phyloP scores from a whole-genome alignment of 768 basidiomycete genomes.

The Hypsizygus marmoreus region DNA sequence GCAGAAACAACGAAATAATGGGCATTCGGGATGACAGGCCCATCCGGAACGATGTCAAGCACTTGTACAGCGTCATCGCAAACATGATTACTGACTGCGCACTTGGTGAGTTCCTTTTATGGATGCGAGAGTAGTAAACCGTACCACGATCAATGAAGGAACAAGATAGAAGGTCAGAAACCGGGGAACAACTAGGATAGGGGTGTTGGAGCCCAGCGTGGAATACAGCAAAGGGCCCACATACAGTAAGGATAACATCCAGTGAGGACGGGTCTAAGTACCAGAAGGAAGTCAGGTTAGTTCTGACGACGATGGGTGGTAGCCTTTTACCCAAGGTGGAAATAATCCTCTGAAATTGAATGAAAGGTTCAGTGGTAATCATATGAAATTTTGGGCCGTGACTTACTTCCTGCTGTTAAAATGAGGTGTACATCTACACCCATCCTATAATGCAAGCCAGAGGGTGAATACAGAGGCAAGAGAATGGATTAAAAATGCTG shows the following conservation, averaged over 20 bases:
- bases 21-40: not conserved
- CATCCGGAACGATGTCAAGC: not conserved
- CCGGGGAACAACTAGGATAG: not conserved
- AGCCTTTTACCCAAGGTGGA: not conserved
- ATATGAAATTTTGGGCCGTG: no score
- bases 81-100: not conserved
- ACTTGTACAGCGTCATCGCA: not conserved
- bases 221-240: not conserved
- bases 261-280: not conserved
- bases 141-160: not conserved
- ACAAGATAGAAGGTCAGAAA: not conserved
- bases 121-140: not conserved
- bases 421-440: no score
- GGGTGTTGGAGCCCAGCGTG: not conserved
- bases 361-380: no score
- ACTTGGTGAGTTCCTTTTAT: not conserved
- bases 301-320: no score
- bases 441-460: no score
- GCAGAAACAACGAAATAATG: not conserved
- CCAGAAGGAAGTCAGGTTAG: not conserved
- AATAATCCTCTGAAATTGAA: conserved; percentile 23
- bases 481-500: no score
- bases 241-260: not conserved
- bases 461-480: no score
- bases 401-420: no score